Evolutionary conservation across 1,284 basidiomycete genomes (phyloP), one percentile per base, ranked within the genome.

Genomic region (Rhizoctonia solani): DNA sequence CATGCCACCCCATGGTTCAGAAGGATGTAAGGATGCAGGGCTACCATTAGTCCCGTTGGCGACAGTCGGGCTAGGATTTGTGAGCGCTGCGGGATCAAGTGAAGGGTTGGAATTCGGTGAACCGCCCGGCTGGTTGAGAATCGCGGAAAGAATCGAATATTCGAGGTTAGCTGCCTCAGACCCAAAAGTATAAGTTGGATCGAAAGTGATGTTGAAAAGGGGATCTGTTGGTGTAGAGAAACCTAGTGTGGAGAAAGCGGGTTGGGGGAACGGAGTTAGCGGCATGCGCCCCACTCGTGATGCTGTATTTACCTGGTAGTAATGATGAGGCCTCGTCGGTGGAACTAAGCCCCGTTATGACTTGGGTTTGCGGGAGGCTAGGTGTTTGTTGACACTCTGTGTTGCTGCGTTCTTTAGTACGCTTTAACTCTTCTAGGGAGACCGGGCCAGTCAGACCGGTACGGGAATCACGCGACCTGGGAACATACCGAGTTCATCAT

Each of bases 121-220:
- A 16, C 23, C 14, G n/a, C 37, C 56, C 11, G 42, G 42, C n/a
- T 46, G 56, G 27, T 59, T 46, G 52, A 96, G 82, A 76, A 96
- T 95, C n/a, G 89, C 88, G 37, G 90, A 92, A 5, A 96, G 83
- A 69, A 95, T 94, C 53, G 91, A 92, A 77, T 95, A 95, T 75
- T 96, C 94, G 69, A 95, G 82, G 75, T 93, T 94, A 14, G 92
- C 92, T 16, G 90, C 90, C 76, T 94, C 91, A 46, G 91, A 92
- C 54, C 88, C 90, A 76, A 93, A 93, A 42, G 84, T 74, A 75
- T 86, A 87, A 73, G 79, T 80, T 61, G 85, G 82, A 74, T 89
- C 85, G 74, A 88, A 83, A 27, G 85, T 74, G 21, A 86, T 76
- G 70, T 83, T 81, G 74, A 87, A 85, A 72, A 92, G 82, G 6